A percentile compares a stretch with the other conserved stretches of the same genome.
These are phyloP conservation scores for Trichoderma semiorbis DNA, from an alignment of 2,329 filamentous ascomycete genomes.

Conservation along the genomic window DNA sequence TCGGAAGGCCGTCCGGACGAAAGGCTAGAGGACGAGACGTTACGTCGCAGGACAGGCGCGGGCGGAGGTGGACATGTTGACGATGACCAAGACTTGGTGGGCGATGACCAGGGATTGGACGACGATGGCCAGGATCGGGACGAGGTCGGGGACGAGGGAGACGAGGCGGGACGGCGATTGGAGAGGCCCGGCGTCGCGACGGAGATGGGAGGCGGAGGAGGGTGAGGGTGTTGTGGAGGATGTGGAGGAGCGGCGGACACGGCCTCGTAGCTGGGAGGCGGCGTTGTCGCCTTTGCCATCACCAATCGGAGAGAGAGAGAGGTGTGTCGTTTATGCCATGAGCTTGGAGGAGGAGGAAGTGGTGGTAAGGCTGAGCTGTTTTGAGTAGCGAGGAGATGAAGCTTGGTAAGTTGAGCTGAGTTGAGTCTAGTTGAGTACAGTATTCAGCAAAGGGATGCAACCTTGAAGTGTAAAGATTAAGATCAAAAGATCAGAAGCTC, in stretches of 20 bases:
- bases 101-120: not conserved
- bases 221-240: not conserved
- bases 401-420: not conserved
- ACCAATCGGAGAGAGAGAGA: not conserved
- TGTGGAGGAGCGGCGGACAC: constrained; percentile 17
- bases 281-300: constrained; percentile 21
- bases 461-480: not conserved
- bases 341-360: not conserved
- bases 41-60: not conserved
- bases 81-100: not conserved
- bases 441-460: not conserved
- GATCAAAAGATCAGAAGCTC: not conserved
- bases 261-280: constrained; percentile 22
- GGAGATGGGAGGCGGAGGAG: constrained; percentile 1
- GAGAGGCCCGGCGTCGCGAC: constrained; percentile 11
- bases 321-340: constrained; percentile 23
- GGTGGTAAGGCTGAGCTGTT: not conserved
- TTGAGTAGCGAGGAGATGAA: not conserved
- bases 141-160: not conserved
- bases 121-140: not conserved
- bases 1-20: not conserved
- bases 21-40: not conserved
- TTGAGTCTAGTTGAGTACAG: not conserved
- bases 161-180: not conserved
- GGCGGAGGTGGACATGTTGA: not conserved